Conservation (phyloP, 1,139 yeast species). For the Candida sojae region DNA sequence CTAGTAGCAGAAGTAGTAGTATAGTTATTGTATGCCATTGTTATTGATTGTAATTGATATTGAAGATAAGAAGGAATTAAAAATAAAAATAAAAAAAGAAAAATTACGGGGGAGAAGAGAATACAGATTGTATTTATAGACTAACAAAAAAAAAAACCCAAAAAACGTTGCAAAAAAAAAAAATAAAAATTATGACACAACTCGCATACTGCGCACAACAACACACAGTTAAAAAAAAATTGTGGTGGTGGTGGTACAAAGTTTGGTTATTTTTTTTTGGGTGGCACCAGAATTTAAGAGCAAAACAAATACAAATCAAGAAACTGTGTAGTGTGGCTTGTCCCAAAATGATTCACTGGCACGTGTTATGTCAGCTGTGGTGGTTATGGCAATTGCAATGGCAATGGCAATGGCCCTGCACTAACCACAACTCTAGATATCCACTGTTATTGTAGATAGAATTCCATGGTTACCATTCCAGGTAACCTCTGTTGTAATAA, state of each 20-base stretch:
- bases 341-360: not conserved
- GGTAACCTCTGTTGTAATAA: not conserved
- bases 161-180: constrained; percentile 1
- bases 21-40: constrained; percentile 1
- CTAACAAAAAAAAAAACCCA: not conserved
- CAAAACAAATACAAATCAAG: not conserved
- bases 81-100: not conserved
- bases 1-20: not conserved
- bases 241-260: not conserved
- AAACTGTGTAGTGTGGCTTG: constrained; percentile 1
- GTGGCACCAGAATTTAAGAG: not conserved
- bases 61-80: not conserved
- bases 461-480: not conserved
- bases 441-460: not conserved
- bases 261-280: no score
- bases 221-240: not conserved
- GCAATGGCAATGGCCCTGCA: no score
- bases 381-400: not conserved
- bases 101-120: constrained; percentile 1
- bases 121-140: constrained; percentile 1
- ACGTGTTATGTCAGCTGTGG: not conserved
- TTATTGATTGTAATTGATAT: not conserved
- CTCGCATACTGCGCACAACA: not conserved
- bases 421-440: not conserved
- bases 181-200: not conserved